Base-by-base conservation (phyloP, 441 rosid species). In the Sinapis alba region DNA sequence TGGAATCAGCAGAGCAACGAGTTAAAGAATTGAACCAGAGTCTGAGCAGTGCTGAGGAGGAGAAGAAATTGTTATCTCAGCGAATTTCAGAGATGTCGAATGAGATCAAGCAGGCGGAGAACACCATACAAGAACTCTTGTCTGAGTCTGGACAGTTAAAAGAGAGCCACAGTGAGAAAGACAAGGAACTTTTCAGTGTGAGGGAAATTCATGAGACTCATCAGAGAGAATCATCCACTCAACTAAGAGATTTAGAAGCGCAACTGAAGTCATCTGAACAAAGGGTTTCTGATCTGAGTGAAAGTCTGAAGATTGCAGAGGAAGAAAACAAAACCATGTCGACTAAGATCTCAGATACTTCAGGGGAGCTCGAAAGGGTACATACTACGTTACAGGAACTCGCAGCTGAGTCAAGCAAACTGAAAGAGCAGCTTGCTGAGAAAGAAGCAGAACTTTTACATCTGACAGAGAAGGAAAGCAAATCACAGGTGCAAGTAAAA, bases 181-280 rank as follows among this genome's bases (percentile, higher is more conserved):
- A 78, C 10, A 73, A 38, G 59, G 81, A 78, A 67, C 18, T 78
- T 61, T 53, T 51, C 13, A 43, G 78, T 23, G 61, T 78, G 70
- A 72, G 78, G 78, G 78, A 71, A 27, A 71, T 71, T 69, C 80
- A 77, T 26, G 76, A 71, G 68, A 65, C 62, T 57, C 58, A 53
- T 19, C 58, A 19, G 58, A 53, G 58, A 53, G 58, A 53, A 9
- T 53, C 58, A 53, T 53, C 91, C 63, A 79, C 83, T 76, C 83
- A 45, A 71, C 75, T 87, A 21, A 85, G 81, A 27, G 76, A 82
- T 70, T 78, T 88, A 59, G 87, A 90, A 75, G 73, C 77, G 65
- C 84, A 88, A 81, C 76, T 89, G 73, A 86, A 83, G 73, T 84
- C 89, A 53, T 78, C 86, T 16, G 91, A 85, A 76, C 87, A 79